Percentiles rank a stretch among this genome's conserved stretches.
Evolutionary conservation across 345 rosid species (phyloP).

Genomic region (Arabis alpina): DNA sequence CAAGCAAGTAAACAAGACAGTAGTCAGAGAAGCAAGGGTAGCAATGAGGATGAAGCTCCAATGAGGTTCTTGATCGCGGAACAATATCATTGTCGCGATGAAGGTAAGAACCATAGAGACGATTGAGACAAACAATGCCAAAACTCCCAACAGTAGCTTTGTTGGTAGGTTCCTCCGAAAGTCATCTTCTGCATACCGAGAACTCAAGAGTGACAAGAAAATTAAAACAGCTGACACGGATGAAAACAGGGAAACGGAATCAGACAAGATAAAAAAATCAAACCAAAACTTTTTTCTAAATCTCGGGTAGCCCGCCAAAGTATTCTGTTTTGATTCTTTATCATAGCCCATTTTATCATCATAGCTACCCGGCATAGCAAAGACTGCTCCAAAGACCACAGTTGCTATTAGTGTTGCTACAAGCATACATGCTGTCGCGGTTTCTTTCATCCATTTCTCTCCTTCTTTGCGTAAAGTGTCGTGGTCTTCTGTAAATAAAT

Average conservation of each 20-base stretch:
- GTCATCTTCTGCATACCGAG: slow-evolving; percentile 44
- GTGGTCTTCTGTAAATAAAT: background rate
- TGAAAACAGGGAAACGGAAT: slow-evolving; percentile 44
- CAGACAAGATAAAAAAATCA: slow-evolving; percentile 41
- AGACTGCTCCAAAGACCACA: slow-evolving; percentile 46
- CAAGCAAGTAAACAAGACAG: background rate
- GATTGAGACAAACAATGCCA: slow-evolving; percentile 45
- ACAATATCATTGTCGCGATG: background rate
- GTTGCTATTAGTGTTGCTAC: slow-evolving; percentile 48
- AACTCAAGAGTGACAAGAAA: slow-evolving; percentile 47
- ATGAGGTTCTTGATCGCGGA: background rate
- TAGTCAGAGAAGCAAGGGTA: background rate
- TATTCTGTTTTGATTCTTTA: no score
- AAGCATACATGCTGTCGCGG: slow-evolving; percentile 42
- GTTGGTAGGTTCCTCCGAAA: slow-evolving; percentile 42
- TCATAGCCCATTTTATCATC: no score
- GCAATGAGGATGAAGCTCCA: background rate
- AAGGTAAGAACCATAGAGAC: slow-evolving; percentile 48
- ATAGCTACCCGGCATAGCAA: slow-evolving; percentile 47
- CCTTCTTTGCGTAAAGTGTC: slow-evolving; percentile 15
- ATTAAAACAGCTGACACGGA: slow-evolving; percentile 41
- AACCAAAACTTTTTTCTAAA: slow-evolving; percentile 29
- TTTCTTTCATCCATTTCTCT: slow-evolving; percentile 48
- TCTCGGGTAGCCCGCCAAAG: slow-evolving; percentile 33
- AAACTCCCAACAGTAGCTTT: slow-evolving; percentile 42